Base-by-base conservation (phyloP, 768 basidiomycete genomes). In the Boletus vermiculosoides region DNA sequence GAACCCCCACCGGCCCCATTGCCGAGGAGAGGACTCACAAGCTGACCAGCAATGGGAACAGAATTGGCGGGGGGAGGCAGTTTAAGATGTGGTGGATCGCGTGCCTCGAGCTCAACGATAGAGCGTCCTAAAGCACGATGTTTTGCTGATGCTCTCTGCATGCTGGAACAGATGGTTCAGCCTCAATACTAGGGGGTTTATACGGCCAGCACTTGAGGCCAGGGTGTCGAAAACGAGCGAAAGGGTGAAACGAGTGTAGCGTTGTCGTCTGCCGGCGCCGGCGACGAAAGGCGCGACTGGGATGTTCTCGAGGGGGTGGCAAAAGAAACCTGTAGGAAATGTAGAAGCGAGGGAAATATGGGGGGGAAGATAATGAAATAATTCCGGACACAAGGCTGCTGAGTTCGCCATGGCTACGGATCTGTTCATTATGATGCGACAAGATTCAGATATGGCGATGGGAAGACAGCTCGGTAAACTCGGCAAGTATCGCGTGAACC, bases 41-140 rank as follows among this genome's bases (percentile, higher is more conserved):
- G 31, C 3, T 74, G 70, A n/a, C 66, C 66, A 31, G 78, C 61
- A 30, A 81, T 47, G 3, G 81, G 78, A 37, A 80, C 63, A 9
- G 77, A 72, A 54, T 36, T 9, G 23, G 54, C 8, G 28, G 50
- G 8, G 25, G 77, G 58, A 33, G 76, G 70, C 3, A 78, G 62
- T 36, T 73, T 71, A 40, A 77, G 66, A 58, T 77, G 75, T 2
- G 71, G 59, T 36, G 78, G 77, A 18, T 71, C 70, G 57, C 80
- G 78, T 47, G 69, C 71, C 11, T 73, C 63, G 34, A 76, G 66
- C 25, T 50, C 58, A 45, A 18, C 41, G 22, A 62, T 30, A 40
- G 50, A 59, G 39, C 57, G 62, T 16, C 39, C 45, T 20, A 64
- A 22, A 33, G 41, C 50, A 34, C 50, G 66, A 45, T 58, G 64